phyloP scores from a whole-genome alignment of 148 eudicot genomes.

The Camellia japonica region DNA sequence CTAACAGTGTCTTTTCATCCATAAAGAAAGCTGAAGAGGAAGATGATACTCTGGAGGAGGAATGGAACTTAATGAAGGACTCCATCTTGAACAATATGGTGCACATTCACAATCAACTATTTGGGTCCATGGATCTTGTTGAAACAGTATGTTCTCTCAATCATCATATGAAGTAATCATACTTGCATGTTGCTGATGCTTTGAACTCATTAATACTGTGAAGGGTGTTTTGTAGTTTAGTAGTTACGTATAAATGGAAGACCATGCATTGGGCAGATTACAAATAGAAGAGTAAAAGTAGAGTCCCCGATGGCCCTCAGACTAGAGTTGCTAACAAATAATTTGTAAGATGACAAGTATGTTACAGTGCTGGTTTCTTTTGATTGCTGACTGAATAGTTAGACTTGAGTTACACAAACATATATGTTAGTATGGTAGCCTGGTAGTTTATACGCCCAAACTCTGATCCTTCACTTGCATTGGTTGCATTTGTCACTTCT shows the following conservation, averaged over 20 bases:
- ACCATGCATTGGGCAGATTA: not conserved
- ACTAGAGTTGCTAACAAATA: too few relatives aligned
- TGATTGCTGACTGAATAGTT: too few relatives aligned
- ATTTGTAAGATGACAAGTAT: too few relatives aligned
- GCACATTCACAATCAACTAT: conserved; percentile 55
- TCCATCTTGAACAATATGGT: conserved; percentile 55
- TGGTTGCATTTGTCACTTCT: not conserved
- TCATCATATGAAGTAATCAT: not conserved
- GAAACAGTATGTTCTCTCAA: conserved; percentile 41
- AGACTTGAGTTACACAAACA: too few relatives aligned
- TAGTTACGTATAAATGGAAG: not conserved
- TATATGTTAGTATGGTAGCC: too few relatives aligned
- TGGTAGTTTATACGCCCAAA: too few relatives aligned
- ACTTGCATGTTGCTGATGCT: not conserved
- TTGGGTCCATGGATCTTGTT: conserved; percentile 72
- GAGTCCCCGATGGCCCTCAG: too few relatives aligned
- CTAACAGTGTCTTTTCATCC: conserved; percentile 9
- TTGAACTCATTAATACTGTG: not conserved
- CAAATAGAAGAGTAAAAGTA: not conserved
- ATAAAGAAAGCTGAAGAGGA: conserved; percentile 43
- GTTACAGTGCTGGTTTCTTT: too few relatives aligned
- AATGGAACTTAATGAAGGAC: conserved; percentile 58
- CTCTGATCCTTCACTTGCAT: too few relatives aligned
- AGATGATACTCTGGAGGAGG: conserved; percentile 40
- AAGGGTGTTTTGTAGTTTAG: not conserved